These are phyloP conservation scores for Cystobasidiaceae sp. DNA, from an alignment of 1,284 basidiomycete genomes.

Conservation along the genomic window DNA sequence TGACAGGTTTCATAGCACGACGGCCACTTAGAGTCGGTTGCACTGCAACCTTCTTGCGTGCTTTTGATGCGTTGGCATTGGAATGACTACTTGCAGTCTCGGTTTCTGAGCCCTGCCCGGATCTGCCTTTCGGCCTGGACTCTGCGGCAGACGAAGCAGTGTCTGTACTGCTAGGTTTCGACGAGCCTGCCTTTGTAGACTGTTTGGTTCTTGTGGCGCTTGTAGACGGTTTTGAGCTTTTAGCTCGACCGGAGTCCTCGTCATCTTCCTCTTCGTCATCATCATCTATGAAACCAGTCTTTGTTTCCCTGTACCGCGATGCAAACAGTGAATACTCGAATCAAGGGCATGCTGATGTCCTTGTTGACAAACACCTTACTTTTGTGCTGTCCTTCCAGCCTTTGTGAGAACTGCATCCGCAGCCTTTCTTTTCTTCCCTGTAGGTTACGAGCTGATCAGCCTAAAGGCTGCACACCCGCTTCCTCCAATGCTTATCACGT, in stretches of 20 bases:
- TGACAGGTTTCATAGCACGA: not conserved
- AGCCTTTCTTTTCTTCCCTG: conserved; percentile 27
- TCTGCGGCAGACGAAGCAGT: not conserved
- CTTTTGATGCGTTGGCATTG: too few species aligned
- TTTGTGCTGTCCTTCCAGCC: conserved; percentile 17
- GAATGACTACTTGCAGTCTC: too few species aligned
- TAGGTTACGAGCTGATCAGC: too few species aligned
- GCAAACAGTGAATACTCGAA: too few species aligned
- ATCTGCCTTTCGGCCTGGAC: too few species aligned
- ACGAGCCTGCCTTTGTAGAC: too few species aligned
- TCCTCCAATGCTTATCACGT: not conserved
- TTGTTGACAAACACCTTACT: conserved; percentile 2
- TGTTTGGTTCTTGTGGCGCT: too few species aligned
- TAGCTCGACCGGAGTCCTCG: not conserved
- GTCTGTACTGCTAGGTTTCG: conserved; percentile 4
- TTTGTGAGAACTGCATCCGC: conserved; percentile 7
- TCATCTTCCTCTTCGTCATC: not conserved
- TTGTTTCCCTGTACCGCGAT: not conserved
- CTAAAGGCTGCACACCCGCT: not conserved
- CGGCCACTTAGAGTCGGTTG: not conserved
- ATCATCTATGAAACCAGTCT: conserved; percentile 15
- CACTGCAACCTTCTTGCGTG: not conserved
- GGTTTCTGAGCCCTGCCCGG: too few species aligned
- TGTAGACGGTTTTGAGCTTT: too few species aligned
- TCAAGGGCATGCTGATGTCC: too few species aligned